Evolutionary conservation across 2,329 filamentous ascomycete species (phyloP).

Genomic region (Fragosphaeria purpurea): DNA sequence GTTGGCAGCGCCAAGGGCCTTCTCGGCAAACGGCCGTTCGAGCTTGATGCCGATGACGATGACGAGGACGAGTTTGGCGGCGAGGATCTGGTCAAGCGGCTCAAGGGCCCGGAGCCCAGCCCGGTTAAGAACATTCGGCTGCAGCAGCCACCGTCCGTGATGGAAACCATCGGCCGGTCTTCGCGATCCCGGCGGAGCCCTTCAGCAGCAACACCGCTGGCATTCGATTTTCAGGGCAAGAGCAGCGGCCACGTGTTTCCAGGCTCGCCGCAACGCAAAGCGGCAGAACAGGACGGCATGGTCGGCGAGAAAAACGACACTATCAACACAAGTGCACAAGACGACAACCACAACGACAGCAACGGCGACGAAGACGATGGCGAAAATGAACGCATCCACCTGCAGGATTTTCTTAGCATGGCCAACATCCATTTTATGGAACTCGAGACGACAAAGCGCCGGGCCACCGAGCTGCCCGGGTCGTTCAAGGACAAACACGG

Average conservation of each 20-base stretch:
- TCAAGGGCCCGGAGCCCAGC: constrained; percentile 62
- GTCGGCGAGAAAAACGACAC: background rate
- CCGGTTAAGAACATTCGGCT: constrained; percentile 67
- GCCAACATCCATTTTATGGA: constrained; percentile 98
- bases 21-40: constrained; percentile 62
- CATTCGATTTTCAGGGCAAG: constrained; percentile 19
- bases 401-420: constrained; percentile 90
- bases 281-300: constrained; percentile 25
- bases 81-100: constrained; percentile 53
- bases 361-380: constrained; percentile 36
- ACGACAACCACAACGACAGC: constrained; percentile 28
- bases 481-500: constrained; percentile 29
- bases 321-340: constrained; percentile 18
- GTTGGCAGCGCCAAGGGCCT: constrained; percentile 65
- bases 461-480: constrained; percentile 65
- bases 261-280: background rate
- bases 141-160: constrained; percentile 57
- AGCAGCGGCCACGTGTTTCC: no score
- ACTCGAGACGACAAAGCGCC: constrained; percentile 86
- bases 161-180: constrained; percentile 52
- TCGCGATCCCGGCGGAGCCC: constrained; percentile 38
- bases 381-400: constrained; percentile 58
- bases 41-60: constrained; percentile 50
- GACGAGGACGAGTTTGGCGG: constrained; percentile 39
- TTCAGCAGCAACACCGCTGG: constrained; percentile 30